Evolutionary conservation across 2,329 filamentous ascomycete species (phyloP), one percentile per base, ranked within the genome.

Genomic region (Penicillium decumbens): DNA sequence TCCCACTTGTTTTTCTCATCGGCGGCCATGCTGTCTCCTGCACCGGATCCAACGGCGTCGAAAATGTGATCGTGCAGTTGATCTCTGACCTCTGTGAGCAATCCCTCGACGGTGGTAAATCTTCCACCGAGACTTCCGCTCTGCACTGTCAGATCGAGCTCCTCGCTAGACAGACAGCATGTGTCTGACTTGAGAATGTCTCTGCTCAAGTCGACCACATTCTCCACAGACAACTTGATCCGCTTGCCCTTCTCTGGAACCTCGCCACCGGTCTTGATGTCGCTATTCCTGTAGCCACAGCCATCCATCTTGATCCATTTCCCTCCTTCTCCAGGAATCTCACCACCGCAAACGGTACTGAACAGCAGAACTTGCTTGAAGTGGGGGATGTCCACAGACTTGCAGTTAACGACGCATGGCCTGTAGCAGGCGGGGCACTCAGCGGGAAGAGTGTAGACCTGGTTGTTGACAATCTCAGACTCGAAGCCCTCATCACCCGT

Each of bases 321-420:
- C 8, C 33, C 33, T 12, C 18, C 18, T 18, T 37, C 33, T 7
- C 33, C 33, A 18, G 15, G 33, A 45, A 45, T 15, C 12, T 47
- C 37, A 20, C 45, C 39, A 8, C 92, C 85, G 73, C 93, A 98
- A 25, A 89, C 85, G 2, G 92, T 97, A 60, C 85, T 91, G 88
- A 95, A 97, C 62, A 98, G 79, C 35, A 96, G 85, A 3, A 98
- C 93, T 66, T 97, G 89, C 74, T 96, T 95, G 77, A 98, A 98
- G 74, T 95, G 87, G 0, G 93, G 93, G 55, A 98, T 96, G 64
- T 95, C 89, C 49, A 97, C 89, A 85, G 95, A 95, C 77, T 96
- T 95, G 27, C 53, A 49, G 20, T 95, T 91, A 8, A 95, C 95
- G 3, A 84, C 83, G 73, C 91, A 96, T 4, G 83, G 75, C 71